These are phyloP conservation scores for Terana coerulea DNA, from an alignment of 768 basidiomycete genomes.

Conservation along the genomic window DNA sequence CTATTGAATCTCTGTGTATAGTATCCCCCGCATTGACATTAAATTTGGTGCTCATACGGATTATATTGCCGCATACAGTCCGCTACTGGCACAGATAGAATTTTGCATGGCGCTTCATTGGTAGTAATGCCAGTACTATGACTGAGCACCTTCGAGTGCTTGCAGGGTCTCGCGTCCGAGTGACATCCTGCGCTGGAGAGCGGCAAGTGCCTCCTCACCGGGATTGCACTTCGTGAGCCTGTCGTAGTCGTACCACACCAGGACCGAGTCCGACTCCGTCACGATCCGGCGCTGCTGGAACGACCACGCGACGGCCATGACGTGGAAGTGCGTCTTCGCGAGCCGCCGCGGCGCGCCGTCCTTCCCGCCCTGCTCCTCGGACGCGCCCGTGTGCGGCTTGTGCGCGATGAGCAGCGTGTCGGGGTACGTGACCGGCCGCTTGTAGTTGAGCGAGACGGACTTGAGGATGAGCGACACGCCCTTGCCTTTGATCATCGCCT, in stretches of 20 bases:
- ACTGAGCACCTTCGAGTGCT: neutral
- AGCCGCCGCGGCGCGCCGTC: constrained; percentile 20
- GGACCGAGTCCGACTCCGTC: constrained; percentile 55
- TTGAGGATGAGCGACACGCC: constrained; percentile 77
- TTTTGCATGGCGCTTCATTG: too few relatives aligned
- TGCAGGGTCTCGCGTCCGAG: neutral
- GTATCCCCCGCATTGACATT: too few relatives aligned
- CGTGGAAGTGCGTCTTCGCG: constrained; percentile 41
- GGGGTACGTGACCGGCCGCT: constrained; percentile 69
- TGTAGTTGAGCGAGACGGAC: constrained; percentile 62
- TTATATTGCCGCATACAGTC: too few relatives aligned
- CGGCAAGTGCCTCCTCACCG: constrained; percentile 42
- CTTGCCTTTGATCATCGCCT: constrained; percentile 56
- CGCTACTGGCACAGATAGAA: too few relatives aligned
- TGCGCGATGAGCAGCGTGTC: constrained; percentile 73
- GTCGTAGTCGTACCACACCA: constrained; percentile 82
- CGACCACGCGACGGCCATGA: constrained; percentile 59
- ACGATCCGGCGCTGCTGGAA: constrained; percentile 59
- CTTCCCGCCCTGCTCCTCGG: neutral
- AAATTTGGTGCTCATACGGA: too few relatives aligned
- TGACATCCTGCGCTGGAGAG: constrained; percentile 25
- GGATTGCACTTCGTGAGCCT: constrained; percentile 60
- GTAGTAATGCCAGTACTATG: neutral
- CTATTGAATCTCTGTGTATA: too few relatives aligned
- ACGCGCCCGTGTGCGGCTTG: constrained; percentile 34